A percentile compares a stretch with the other conserved stretches of the same genome.
Evolutionary conservation across 2,329 filamentous ascomycete genomes (phyloP).

Genomic region (Ascochyta clinopodiicola): DNA sequence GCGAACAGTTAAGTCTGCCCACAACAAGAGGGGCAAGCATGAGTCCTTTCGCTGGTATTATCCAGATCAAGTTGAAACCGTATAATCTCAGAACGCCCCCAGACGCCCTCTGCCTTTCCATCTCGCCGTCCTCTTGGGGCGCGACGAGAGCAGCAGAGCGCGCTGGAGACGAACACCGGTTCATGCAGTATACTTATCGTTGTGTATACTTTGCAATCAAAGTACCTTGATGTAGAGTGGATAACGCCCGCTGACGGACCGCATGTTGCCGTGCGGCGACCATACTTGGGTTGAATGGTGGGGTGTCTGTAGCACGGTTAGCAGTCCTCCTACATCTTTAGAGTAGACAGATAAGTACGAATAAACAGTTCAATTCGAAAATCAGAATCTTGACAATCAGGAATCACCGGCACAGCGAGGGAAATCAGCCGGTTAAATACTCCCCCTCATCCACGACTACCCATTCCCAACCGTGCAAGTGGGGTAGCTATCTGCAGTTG

Average conservation of each 20-base stretch:
- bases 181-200: conserved; percentile 51
- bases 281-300: conserved; percentile 34
- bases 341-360: conserved; percentile 27
- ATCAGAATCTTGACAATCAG: background rate
- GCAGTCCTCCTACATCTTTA: conserved; percentile 15
- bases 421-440: conserved; percentile 28
- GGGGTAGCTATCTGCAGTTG: conserved; percentile 37
- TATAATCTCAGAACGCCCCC: conserved; percentile 80
- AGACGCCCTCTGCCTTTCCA: conserved; percentile 11
- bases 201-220: conserved; percentile 48
- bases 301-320: conserved; percentile 30
- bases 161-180: conserved; percentile 49
- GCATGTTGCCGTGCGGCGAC: conserved; percentile 39
- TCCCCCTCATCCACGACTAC: conserved; percentile 16
- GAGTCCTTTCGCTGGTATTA: conserved; percentile 99
- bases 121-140: conserved; percentile 1
- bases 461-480: conserved; percentile 34
- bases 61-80: conserved; percentile 97
- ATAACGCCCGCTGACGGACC: conserved; percentile 44
- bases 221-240: conserved; percentile 47
- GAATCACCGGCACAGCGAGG: conserved; percentile 1
- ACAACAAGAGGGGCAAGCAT: conserved; percentile 67
- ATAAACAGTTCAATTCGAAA: conserved; percentile 15
- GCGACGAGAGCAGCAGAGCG: conserved; percentile 4
- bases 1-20: conserved; percentile 39